Evolutionary conservation across 306 rosid species (phyloP).

Genomic region (Vigna mungo): DNA sequence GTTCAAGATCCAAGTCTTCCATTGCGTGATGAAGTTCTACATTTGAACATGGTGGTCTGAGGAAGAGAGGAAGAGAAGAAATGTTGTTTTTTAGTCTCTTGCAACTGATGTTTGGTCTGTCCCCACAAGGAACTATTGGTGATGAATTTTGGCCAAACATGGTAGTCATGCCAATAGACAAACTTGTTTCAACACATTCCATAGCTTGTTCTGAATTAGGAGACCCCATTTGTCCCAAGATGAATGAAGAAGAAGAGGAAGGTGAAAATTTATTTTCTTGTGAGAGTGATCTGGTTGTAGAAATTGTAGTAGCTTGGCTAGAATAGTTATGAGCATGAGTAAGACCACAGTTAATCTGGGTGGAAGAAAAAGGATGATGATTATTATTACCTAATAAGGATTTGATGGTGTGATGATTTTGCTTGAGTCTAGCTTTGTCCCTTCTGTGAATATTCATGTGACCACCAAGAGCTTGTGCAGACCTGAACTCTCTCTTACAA

Average conservation of each 20-base stretch:
- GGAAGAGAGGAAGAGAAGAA: constrained; percentile 50
- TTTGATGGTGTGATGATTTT: constrained; percentile 31
- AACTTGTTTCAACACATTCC: constrained; percentile 60
- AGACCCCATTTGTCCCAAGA: constrained; percentile 21
- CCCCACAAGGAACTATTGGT: constrained; percentile 37
- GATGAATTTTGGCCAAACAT: constrained; percentile 49
- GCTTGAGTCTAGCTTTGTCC: constrained; percentile 86
- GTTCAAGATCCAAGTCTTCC: constrained; percentile 91
- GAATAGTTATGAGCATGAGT: constrained; percentile 3
- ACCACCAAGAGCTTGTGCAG: constrained; percentile 98
- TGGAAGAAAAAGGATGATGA: constrained; percentile 36
- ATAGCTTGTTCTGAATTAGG: constrained; percentile 17
- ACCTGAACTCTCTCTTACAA: constrained; percentile 83
- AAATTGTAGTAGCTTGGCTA: constrained; percentile 27
- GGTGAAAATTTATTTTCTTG: neutral
- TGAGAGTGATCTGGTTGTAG: constrained; percentile 25
- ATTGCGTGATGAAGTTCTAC: constrained; percentile 41
- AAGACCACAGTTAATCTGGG: constrained; percentile 21
- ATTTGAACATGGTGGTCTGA: constrained; percentile 54
- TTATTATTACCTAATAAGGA: constrained; percentile 40
- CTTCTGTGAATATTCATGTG: constrained; percentile 97
- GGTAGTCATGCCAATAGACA: constrained; percentile 60
- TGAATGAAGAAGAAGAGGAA: constrained; percentile 32
- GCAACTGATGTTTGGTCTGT: constrained; percentile 38
- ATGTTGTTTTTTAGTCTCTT: constrained; percentile 54